A percentile compares a stretch with the other conserved stretches of the same genome.
Conservation (phyloP, 345 rosid species). For the Citrus trifoliata region DNA sequence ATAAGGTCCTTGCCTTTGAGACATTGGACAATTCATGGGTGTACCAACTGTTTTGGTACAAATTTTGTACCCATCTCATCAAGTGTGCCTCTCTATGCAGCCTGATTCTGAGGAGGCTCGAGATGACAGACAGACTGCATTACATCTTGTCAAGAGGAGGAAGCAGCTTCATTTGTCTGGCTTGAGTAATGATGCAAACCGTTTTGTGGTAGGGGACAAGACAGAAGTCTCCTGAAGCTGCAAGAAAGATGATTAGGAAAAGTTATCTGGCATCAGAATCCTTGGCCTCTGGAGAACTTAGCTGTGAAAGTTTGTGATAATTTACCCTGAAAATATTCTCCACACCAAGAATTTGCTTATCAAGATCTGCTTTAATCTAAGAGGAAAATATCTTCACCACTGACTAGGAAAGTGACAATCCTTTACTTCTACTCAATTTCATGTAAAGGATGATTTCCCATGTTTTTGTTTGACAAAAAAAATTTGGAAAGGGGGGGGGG, state of each 20-base stretch:
- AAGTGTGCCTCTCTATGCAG: conserved; percentile 28
- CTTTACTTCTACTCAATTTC: background rate
- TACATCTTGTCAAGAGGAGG: conserved; percentile 64
- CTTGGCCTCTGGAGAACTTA: background rate
- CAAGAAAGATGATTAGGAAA: background rate
- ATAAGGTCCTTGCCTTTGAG: background rate
- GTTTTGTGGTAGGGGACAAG: conserved; percentile 53
- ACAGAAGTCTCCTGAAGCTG: conserved; percentile 24
- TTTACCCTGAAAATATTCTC: background rate
- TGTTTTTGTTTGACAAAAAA: background rate
- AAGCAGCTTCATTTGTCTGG: conserved; percentile 68
- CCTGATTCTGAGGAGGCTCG: conserved; percentile 52
- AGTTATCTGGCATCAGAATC: background rate
- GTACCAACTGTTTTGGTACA: background rate
- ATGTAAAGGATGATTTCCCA: background rate
- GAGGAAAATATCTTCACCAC: background rate
- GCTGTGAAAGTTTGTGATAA: background rate
- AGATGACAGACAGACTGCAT: conserved; percentile 56
- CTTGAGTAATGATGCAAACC: conserved; percentile 35
- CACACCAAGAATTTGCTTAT: background rate
- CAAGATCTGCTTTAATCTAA: background rate
- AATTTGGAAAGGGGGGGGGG: fast-evolving
- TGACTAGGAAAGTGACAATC: background rate
- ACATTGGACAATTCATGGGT: background rate
- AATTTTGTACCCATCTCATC: background rate